Evolutionary conservation across 1,284 basidiomycete genomes (phyloP), one percentile per base, ranked within the genome.

Genomic region (Mycosarcoma maydis): DNA sequence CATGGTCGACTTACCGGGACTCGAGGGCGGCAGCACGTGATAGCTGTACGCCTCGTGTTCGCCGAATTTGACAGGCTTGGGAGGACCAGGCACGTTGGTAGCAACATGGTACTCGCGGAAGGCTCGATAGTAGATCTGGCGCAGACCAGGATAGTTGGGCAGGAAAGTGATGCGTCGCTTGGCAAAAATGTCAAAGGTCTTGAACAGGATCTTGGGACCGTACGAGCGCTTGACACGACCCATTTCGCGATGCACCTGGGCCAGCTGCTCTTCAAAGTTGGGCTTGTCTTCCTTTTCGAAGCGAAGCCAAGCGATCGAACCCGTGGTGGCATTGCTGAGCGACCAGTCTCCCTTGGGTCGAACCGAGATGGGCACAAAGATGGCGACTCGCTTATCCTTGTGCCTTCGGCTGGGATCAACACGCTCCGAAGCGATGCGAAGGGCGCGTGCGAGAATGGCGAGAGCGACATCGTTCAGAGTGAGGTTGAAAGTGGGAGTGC

Each of bases 391-490:
- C 47, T 76, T 73, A 54, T 80, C 80, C 42, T 62, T 69, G 54
- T 76, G 68, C 14, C 56, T 52, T 20, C 64, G 47, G 39, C 41
- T 49, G 7, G 60, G 57, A n/a, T 52, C 53, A 9, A 72, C 62
- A 6, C 68, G 57, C 45, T 76, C 72, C 4, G 78, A 72, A n/a
- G 76, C 76, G 48, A 77, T 71, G 22, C 73, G 64, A 37, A 81
- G 71, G 3, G 77, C 78, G n/a, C 75, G 69, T 8, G 72, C 61
- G 4, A 81, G 61, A 23, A 81, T 72, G 51, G 78, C 80, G 22
- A 78, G 58, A 4, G 80, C 78, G 3, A 81, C 78, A 32, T 81
- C 80, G 48, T 81, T 81, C 33, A 81, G 68, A 22, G 78, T 77
- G 6, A 81, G 56, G 37, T 75, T 72, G 34, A 64, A 41, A 55